These are phyloP conservation scores for Protomyces arabidopsidicola DNA, from an alignment of 1,139 yeast species.

Conservation along the genomic window DNA sequence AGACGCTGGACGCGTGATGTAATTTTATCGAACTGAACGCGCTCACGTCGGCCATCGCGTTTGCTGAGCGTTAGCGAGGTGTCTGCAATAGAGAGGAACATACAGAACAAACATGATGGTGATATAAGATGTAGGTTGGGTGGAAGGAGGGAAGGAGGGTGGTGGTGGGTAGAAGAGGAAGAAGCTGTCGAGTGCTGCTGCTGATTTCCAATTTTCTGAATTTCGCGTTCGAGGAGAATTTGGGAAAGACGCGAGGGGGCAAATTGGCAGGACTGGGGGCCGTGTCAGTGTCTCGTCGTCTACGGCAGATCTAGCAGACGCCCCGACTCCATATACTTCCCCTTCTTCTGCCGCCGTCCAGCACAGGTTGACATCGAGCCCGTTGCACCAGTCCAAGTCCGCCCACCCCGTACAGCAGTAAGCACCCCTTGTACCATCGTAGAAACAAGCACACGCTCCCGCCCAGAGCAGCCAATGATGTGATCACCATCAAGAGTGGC, in stretches of 20 bases:
- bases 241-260: neutral
- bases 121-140: neutral
- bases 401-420: neutral
- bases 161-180: slow-evolving; percentile 2
- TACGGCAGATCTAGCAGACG: too few relatives aligned
- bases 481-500: neutral
- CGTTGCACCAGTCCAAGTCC: neutral
- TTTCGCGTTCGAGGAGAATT: too few relatives aligned
- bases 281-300: neutral
- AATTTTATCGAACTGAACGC: slow-evolving; percentile 74
- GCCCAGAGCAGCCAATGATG: neutral
- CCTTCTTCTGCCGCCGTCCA: too few relatives aligned
- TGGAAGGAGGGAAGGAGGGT: slow-evolving; percentile 1
- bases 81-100: neutral
- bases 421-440: neutral
- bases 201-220: too few relatives aligned
- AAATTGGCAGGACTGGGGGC: neutral
- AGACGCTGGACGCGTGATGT: slow-evolving; percentile 61
- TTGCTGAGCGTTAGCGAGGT: slow-evolving; percentile 3
- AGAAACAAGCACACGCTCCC: neutral
- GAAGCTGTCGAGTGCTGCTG: neutral
- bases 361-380: too few relatives aligned
- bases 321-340: too few relatives aligned
- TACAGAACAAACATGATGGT: slow-evolving; percentile 24
- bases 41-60: slow-evolving; percentile 70